Percentiles rank a stretch among this genome's conserved stretches.
phyloP scores from a whole-genome alignment of 2,329 filamentous ascomycete genomes.

The Aspergillus sp. region DNA sequence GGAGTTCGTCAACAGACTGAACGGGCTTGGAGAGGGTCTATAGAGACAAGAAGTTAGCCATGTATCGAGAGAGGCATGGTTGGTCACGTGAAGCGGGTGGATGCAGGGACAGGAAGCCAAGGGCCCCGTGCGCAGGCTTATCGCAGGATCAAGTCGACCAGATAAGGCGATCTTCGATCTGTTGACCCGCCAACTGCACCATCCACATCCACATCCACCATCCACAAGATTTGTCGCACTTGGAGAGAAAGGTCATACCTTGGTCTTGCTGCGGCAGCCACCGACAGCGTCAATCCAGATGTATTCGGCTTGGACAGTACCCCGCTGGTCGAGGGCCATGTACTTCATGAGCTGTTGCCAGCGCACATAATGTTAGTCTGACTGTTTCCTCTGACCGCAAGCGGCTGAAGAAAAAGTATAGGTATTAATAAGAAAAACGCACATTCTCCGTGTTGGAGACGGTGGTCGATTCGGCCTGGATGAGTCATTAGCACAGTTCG shows the following conservation, averaged over 20 bases:
- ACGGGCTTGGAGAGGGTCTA: conserved; percentile 65
- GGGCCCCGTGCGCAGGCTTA: conserved; percentile 28
- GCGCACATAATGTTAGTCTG: conserved; percentile 41
- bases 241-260: conserved; percentile 60
- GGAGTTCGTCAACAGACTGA: conserved; percentile 61
- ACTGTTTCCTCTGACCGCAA: conserved; percentile 29
- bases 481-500: conserved; percentile 20
- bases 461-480: conserved; percentile 42
- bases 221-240: conserved; percentile 5
- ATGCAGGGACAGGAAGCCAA: conserved; percentile 21
- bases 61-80: neutral
- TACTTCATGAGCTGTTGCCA: conserved; percentile 79
- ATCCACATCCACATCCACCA: neutral
- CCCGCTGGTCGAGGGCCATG: conserved; percentile 81
- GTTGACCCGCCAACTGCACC: neutral
- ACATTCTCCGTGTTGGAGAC: conserved; percentile 50
- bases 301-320: conserved; percentile 88
- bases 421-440: conserved; percentile 34
- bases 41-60: neutral
- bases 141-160: conserved; percentile 14
- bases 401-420: conserved; percentile 30
- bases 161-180: conserved; percentile 3
- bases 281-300: conserved; percentile 89
- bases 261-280: conserved; percentile 89
- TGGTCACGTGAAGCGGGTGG: conserved; percentile 29